phyloP scores from a whole-genome alignment of 1,284 basidiomycete genomes.

The Pseudozyma tsukubaensis region DNA sequence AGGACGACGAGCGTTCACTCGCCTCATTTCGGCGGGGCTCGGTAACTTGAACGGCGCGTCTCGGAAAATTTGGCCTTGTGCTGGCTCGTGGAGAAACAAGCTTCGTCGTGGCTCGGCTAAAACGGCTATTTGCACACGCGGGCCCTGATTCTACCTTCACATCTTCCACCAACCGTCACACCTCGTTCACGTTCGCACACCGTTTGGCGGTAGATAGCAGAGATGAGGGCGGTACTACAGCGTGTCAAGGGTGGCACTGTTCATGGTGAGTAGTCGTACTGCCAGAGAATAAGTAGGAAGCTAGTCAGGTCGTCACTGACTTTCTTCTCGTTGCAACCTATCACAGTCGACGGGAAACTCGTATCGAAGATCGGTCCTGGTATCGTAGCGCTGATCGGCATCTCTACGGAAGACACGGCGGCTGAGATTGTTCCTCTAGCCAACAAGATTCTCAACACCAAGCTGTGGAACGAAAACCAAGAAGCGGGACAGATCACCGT shows the following conservation, averaged over 20 bases:
- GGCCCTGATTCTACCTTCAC: no score
- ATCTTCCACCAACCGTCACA: conserved; percentile 2
- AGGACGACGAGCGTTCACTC: no score
- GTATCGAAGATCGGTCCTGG: conserved; percentile 65
- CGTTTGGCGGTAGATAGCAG: neutral
- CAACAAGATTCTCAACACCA: conserved; percentile 57
- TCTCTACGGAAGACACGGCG: conserved; percentile 58
- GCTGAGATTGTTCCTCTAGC: conserved; percentile 53
- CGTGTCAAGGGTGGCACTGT: conserved; percentile 65
- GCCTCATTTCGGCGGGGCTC: no score
- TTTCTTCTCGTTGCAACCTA: neutral
- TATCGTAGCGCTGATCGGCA: conserved; percentile 63
- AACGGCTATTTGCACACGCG: no score
- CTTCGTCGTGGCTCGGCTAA: no score
- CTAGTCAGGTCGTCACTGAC: neutral
- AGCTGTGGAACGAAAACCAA: conserved; percentile 64
- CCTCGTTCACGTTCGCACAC: neutral
- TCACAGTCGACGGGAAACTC: conserved; percentile 58
- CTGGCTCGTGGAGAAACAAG: no score
- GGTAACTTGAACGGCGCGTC: no score
- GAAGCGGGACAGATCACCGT: conserved; percentile 33
- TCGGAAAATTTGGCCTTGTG: no score
- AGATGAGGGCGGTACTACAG: conserved; percentile 65
- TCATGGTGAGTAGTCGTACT: conserved; percentile 45
- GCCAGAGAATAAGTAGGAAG: neutral